Conservation (phyloP, 2,329 filamentous ascomycete genomes). For the Trichoderma atrobrunneum region DNA sequence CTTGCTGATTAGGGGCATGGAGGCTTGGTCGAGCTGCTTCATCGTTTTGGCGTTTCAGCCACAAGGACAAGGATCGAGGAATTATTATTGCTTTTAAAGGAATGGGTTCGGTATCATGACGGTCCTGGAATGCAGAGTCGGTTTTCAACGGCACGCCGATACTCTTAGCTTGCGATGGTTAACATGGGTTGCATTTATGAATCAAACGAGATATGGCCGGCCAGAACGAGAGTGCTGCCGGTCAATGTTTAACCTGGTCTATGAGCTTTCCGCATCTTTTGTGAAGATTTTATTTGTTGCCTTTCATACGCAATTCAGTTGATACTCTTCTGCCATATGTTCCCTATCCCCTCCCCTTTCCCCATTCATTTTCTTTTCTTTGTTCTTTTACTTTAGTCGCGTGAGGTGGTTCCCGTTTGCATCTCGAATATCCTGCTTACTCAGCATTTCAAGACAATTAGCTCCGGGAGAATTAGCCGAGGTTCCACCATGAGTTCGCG, state of each 20-base stretch:
- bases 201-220: background rate
- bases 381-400: background rate
- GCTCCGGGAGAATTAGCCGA: slow-evolving; percentile 31
- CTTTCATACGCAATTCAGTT: no score
- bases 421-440: background rate
- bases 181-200: slow-evolving; percentile 10
- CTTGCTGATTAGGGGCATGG: slow-evolving; percentile 21
- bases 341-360: no score
- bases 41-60: slow-evolving; percentile 33
- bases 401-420: background rate
- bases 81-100: slow-evolving; percentile 30
- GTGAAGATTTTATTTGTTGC: background rate
- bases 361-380: no score
- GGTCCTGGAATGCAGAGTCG: slow-evolving; percentile 33
- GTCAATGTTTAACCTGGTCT: background rate
- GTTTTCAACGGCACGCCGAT: slow-evolving; percentile 24
- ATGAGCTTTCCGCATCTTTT: background rate
- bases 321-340: no score
- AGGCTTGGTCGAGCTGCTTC: slow-evolving; percentile 20
- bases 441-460: background rate
- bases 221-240: background rate
- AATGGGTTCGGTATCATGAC: slow-evolving; percentile 30
- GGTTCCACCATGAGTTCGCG: slow-evolving; percentile 26
- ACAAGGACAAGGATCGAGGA: slow-evolving; percentile 29
- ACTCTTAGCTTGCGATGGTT: slow-evolving; percentile 16